Base-by-base conservation (phyloP, 208 protist species). In the Trypanosoma platydactyli region DNA sequence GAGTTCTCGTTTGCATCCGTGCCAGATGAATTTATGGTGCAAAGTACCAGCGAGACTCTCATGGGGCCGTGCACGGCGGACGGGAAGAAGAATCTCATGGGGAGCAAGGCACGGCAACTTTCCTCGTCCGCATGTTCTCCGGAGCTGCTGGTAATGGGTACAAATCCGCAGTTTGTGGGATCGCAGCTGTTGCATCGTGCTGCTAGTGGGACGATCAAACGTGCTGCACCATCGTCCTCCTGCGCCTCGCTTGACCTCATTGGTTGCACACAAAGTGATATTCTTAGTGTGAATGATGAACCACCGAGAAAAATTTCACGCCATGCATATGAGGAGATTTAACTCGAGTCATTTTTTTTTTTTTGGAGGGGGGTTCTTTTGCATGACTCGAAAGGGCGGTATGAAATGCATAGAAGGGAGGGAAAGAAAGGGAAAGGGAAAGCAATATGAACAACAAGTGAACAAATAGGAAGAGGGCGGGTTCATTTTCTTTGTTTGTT, bases 181-280 rank as follows among this genome's bases (percentile, higher is more conserved):
- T 77, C 83, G 33, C 83, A 89, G 72, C 66, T 89, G 64, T 49
- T 89, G 54, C 83, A 89, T 44, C 70, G 75, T 29, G 79, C 74
- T 29, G 77, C 68, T 1, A 55, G 73, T 24, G 67, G 56, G 42
- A 71, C 73, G 63, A 76, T 76, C 5, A 74, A 75, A 45, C 62
- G 60, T 3, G 46, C 29, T 24, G 56, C 53, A 0, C 16, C 40
- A 12, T 57, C 27, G 22, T 57, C 27, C 1, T 64, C 54, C 20
- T 54, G 22, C 42, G 29, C 55, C 30, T 50, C 45, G 5, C 12
- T 11, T 4, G 49, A 53, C 7, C 1, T 29, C 13, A 27, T 53
- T 1, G 49, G 22, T 33, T 3, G 22, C 1, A 16, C 42, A 57
- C 52, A 57, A 18, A 57, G 52, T 33, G 30, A 33, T 1, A 13